Base-by-base conservation (phyloP, 345 rosid genomes). In the Syzygium oleosum region DNA sequence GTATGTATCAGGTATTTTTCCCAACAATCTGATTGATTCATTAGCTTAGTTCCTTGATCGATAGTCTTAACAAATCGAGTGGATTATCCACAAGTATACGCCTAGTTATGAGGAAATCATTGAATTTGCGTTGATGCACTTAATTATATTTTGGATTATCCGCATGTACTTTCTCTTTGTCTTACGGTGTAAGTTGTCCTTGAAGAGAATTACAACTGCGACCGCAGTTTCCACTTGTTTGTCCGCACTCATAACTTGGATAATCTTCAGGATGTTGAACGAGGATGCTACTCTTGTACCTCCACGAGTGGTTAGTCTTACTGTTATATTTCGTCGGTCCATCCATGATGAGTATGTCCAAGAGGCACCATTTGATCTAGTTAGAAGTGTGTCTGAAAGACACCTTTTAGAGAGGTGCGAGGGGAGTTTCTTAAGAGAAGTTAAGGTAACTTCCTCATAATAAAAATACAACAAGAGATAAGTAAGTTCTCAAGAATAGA, bases 231-330 rank as follows among this genome's bases (percentile, higher is more conserved):
- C 89, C 34, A 87, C 52, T n/a, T 23, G 11, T 17, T 87, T 58
- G 22, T 58, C 88, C 73, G 51, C 63, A 58, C 11, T 88, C 87
- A 92, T 89, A 85, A n/a, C 90, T 52, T 91, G 91, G 90, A 88
- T 86, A 34, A 83, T 90, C 80, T 29, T 17, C 87, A 85, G 89
- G 83, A 83, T 89, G 31, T 53, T 87, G 8, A 68, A 52, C 11
- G 23, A 52, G n/a, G 85, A 90, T 88, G 63, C 83, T 29, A 87
- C 88, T 13, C 55, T 88, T 80, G 38, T 89, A 9, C 94, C 94
- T 46, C 79, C 88, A 23, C 73, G 84, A 29, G 85, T 93, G 93
- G 93, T 65, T 90, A 19, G 87, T 86, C n/a, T n/a, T n/a, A n/a
- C n/a, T n/a, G n/a, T n/a, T n/a, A n/a, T n/a, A n/a, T n/a, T n/a